These are phyloP conservation scores for Fallopia convolvulus DNA, from an alignment of 148 eudicot species.

Conservation along the genomic window DNA sequence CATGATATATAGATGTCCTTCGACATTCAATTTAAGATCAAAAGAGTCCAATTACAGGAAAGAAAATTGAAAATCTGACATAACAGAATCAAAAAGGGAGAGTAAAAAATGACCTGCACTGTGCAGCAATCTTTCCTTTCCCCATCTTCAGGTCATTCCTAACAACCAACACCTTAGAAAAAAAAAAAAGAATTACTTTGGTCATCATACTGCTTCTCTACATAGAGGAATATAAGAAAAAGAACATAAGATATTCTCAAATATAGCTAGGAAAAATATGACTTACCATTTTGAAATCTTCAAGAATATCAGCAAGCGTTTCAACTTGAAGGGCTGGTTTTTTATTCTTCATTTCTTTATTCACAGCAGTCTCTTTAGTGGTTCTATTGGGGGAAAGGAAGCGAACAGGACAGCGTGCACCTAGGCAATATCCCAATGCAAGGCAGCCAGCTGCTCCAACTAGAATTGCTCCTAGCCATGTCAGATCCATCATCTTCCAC, in stretches of 20 bases:
- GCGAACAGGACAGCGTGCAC: slow-evolving; percentile 36
- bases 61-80: not conserved
- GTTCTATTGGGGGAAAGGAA: slow-evolving; percentile 19
- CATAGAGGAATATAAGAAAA: not conserved
- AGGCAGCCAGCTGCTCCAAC: slow-evolving; percentile 88
- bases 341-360: slow-evolving; percentile 41
- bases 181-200: not conserved
- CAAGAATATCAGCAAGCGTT: slow-evolving; percentile 78
- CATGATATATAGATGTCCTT: not conserved
- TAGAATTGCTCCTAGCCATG: slow-evolving; percentile 79
- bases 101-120: slow-evolving; percentile 66
- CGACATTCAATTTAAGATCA: not conserved
- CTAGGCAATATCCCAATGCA: slow-evolving; percentile 71
- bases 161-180: slow-evolving; percentile 83
- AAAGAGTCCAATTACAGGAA: not conserved
- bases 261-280: not conserved
- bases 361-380: slow-evolving; percentile 25
- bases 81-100: not conserved
- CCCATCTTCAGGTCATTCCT: slow-evolving; percentile 99
- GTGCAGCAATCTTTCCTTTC: slow-evolving; percentile 98
- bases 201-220: not conserved
- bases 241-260: not conserved
- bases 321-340: slow-evolving; percentile 66
- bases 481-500: slow-evolving; percentile 48
- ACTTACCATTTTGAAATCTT: slow-evolving; percentile 89